Conservation (phyloP, 768 basidiomycete species). For the Phallus indusiatus region DNA sequence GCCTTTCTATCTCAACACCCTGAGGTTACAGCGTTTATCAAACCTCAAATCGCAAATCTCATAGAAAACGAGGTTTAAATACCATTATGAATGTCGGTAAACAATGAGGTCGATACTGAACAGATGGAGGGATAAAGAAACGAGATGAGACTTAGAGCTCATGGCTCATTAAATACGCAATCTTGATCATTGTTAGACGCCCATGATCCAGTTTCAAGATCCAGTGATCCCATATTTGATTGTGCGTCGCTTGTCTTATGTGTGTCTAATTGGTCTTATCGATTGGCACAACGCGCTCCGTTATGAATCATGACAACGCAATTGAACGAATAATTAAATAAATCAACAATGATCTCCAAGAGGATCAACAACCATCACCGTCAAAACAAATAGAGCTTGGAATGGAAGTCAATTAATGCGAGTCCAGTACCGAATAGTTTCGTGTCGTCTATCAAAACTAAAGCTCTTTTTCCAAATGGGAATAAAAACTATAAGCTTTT, state of each 20-base stretch:
- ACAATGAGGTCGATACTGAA: not conserved
- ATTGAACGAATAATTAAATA: no score
- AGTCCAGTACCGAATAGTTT: no score
- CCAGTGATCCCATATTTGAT: not conserved
- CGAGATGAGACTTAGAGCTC: not conserved
- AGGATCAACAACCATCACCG: no score
- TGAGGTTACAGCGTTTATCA: constrained; percentile 18
- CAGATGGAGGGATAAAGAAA: not conserved
- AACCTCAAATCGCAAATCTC: not conserved
- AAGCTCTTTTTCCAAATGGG: no score
- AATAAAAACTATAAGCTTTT: no score
- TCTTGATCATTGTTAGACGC: not conserved
- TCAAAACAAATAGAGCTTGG: no score
- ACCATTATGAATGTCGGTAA: not conserved
- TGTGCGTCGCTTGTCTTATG: not conserved
- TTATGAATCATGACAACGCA: no score
- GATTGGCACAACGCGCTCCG: no score
- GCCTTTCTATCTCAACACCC: constrained; percentile 61
- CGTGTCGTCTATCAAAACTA: no score
- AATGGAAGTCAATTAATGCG: no score
- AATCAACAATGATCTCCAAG: no score
- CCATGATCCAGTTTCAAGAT: not conserved
- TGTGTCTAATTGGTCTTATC: no score
- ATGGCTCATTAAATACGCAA: not conserved
- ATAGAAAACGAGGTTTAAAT: not conserved